Evolutionary conservation across 169 alveolate genomes (phyloP).

Genomic region (Plasmodium cynomolgi): DNA sequence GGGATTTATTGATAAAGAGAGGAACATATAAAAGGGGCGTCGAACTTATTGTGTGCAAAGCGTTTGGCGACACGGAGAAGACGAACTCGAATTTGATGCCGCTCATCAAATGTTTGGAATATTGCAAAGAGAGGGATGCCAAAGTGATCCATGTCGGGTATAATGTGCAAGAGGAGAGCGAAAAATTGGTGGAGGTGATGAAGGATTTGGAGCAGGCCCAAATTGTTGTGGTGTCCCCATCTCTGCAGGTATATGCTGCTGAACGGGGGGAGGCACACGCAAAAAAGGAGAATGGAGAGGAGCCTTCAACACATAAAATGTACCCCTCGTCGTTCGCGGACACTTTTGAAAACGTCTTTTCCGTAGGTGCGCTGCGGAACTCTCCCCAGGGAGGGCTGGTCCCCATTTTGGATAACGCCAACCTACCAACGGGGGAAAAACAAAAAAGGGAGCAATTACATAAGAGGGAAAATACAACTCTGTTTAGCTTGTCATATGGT

Average conservation of each 20-base stretch:
- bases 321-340: constrained; percentile 8
- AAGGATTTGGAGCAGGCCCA: not conserved
- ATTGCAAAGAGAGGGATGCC: constrained; percentile 18
- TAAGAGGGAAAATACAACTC: not conserved
- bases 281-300: not conserved
- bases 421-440: not conserved
- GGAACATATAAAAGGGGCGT: not conserved
- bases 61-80: not conserved
- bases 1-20: constrained; percentile 6
- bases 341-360: constrained; percentile 29
- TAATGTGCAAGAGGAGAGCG: constrained; percentile 22
- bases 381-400: not conserved
- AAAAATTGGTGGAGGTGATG: constrained; percentile 21
- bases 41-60: constrained; percentile 14
- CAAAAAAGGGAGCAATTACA: not conserved
- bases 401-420: not conserved
- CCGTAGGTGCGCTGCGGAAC: constrained; percentile 3
- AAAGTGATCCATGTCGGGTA: constrained; percentile 27
- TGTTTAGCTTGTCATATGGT: constrained; percentile 12
- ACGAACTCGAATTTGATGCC: not conserved
- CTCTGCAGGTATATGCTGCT: not conserved
- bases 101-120: constrained; percentile 29
- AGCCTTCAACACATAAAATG: not conserved
- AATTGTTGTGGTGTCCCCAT: constrained; percentile 8
- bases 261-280: not conserved